Percentiles rank a stretch among this genome's conserved stretches.
Evolutionary conservation across 495 filamentous ascomycete species (phyloP).

Genomic region (Coniosporium apollinis): DNA sequence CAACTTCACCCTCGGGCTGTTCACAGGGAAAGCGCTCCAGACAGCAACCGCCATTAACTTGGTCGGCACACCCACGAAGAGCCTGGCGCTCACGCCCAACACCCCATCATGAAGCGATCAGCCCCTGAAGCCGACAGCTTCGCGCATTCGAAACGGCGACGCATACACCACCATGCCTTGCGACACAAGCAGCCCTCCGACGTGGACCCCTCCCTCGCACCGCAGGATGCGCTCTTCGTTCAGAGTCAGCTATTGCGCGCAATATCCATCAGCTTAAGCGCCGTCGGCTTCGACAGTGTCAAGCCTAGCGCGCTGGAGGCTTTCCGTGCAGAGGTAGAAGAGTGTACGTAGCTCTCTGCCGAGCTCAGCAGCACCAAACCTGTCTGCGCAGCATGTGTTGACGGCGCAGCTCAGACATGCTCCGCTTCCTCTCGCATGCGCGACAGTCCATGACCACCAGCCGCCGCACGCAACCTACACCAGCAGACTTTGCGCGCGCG

Average conservation of each 20-base stretch:
- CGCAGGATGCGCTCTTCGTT: constrained; percentile 15
- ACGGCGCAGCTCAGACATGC: constrained; percentile 35
- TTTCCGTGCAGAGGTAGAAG: constrained; percentile 39
- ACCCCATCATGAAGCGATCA: no score
- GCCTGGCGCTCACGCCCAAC: no score
- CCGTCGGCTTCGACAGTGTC: constrained; percentile 41
- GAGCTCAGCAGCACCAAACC: neutral
- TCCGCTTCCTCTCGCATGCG: constrained; percentile 36
- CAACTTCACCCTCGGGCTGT: no score
- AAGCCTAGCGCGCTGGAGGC: constrained; percentile 40
- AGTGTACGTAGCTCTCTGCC: constrained; percentile 32
- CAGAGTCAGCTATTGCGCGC: constrained; percentile 35
- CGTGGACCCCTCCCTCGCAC: constrained; percentile 21
- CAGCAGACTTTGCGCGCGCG: constrained; percentile 53
- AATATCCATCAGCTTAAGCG: constrained; percentile 35
- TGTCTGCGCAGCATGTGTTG: neutral
- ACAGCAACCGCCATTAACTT: no score
- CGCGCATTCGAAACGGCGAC: neutral
- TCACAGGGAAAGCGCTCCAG: no score
- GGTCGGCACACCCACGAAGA: no score
- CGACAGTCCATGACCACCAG: constrained; percentile 43
- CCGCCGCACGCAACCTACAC: constrained; percentile 43
- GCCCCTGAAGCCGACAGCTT: no score
- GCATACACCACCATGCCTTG: neutral
- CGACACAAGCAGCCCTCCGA: constrained; percentile 1